Evolutionary conservation across 139 green algal genomes (phyloP).

Genomic region (Chlamydomonas sphaeroides): DNA sequence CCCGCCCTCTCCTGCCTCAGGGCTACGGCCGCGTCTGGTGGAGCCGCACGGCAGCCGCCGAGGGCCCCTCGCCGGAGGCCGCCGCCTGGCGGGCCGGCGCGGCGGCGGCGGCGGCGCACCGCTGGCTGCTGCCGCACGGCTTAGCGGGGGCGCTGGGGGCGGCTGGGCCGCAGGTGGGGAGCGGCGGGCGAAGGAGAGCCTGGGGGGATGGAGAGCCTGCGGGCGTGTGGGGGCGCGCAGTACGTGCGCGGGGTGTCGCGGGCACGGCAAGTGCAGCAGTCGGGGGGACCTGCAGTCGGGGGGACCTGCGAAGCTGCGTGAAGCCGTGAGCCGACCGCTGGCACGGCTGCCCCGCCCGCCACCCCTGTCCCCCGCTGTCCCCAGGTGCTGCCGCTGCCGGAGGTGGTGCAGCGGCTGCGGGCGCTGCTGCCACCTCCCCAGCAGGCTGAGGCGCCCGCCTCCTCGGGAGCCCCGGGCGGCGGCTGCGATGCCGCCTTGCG

Average conservation of each 20-base stretch:
- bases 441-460: background rate
- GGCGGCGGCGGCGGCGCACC: constrained; percentile 33
- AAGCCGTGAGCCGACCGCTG: no score
- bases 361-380: background rate
- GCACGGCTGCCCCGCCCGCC: no score
- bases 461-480: background rate
- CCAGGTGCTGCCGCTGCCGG: constrained; percentile 8
- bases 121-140: constrained; percentile 50
- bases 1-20: no score
- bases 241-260: no score
- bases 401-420: constrained; percentile 16
- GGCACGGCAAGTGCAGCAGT: no score
- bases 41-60: constrained; percentile 43
- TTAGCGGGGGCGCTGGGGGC: constrained; percentile 43
- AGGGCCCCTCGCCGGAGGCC: constrained; percentile 31
- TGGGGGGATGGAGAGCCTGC: background rate
- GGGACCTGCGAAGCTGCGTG: no score
- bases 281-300: no score
- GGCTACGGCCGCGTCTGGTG: constrained; percentile 56
- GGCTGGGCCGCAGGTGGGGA: background rate
- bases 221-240: no score
- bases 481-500: background rate
- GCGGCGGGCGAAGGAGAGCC: no score
- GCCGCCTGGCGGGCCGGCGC: constrained; percentile 11
- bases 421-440: background rate